Base-by-base conservation (phyloP, 2,329 filamentous ascomycete genomes). In the Eutypa lata region DNA sequence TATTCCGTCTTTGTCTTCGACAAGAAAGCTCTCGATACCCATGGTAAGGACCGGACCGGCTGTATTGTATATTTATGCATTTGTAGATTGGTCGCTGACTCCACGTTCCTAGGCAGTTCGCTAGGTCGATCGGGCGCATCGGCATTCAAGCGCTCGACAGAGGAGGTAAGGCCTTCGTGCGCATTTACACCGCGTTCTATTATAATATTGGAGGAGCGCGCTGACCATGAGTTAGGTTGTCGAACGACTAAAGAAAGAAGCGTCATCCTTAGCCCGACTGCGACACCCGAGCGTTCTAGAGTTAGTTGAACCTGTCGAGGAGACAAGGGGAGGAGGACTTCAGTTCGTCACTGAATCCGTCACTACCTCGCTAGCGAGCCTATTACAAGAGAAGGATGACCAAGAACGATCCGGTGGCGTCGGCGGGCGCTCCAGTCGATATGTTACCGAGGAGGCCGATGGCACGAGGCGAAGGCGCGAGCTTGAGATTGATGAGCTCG, bases 1-100 rank as follows among this genome's bases (percentile, higher is more conserved):
- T 94, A 88, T 51, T 97, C 92, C 16, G 86, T 97, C 61, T 99
- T 97, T 65, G 86, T 97, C 60, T 97, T 97, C 69, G 94, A 99
- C 60, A 87, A 86, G 68, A 96, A 95, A 73, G 83, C 84, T 1
- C 76, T 99, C 51, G 92, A 97, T 53, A 76, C 83, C 10, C 81
- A 87, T 54, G 79, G 61, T 62, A 57, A 51, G 35, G 16, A 28
- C 3, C 2, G 35, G 16, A 28, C 3, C 2, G 38, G n/a, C n/a
- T 18, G 7, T 3, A 14, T 19, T 19, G 11, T 42, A 42, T 14
- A 19, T 19, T 18, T 22, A 18, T 42, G 19, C 38, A 22, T 11
- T 18, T 8, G 8, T 19, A 42, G 26, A 31, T 18, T 10, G 1
- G 38, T 10, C 11, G 38, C 16, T 42, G 18, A 42, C 19, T 42